These are phyloP conservation scores for Mucor lusitanicus DNA, from an alignment of 371 early-diverging fungal species.

Conservation along the genomic window DNA sequence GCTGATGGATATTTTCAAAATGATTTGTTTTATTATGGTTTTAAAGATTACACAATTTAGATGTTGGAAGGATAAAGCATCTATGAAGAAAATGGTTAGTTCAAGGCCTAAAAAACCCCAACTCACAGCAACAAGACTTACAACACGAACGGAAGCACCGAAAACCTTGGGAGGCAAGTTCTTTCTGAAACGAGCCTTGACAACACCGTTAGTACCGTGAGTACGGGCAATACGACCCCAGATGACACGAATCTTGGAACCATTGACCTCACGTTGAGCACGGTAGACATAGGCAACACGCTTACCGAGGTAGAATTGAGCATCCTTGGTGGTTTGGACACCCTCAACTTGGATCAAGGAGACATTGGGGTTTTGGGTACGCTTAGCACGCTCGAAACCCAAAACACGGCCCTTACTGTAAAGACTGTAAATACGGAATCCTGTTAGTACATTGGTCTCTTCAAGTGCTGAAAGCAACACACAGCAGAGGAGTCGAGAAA, in stretches of 20 bases:
- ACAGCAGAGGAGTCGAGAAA: no score
- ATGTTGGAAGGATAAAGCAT: conserved; percentile 94
- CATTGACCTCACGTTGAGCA: conserved; percentile 87
- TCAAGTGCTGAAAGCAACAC: no score
- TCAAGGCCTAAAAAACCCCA: no score
- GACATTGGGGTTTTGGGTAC: conserved; percentile 85
- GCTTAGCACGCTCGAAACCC: conserved; percentile 91
- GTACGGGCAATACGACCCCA: conserved; percentile 95
- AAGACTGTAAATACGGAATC: conserved; percentile 60
- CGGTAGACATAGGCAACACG: conserved; percentile 82
- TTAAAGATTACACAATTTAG: conserved; percentile 32
- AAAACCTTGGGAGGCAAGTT: conserved; percentile 92
- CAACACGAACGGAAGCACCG: conserved; percentile 75
- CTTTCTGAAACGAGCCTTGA: conserved; percentile 91
- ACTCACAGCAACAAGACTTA: conserved; percentile 13
- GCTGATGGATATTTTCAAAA: not conserved
- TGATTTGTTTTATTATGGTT: not conserved
- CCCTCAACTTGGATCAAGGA: conserved; percentile 92
- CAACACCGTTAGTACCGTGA: conserved; percentile 91
- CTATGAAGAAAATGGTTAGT: conserved; percentile 31
- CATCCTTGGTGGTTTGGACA: conserved; percentile 83
- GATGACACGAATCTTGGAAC: conserved; percentile 91
- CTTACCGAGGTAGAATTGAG: conserved; percentile 89
- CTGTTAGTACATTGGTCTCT: no score
- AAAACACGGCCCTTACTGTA: conserved; percentile 95